A percentile compares a stretch with the other conserved stretches of the same genome.
Evolutionary conservation across 176 grass and related monocot genomes (phyloP).

Genomic region (Hyparrhenia diplandra): DNA sequence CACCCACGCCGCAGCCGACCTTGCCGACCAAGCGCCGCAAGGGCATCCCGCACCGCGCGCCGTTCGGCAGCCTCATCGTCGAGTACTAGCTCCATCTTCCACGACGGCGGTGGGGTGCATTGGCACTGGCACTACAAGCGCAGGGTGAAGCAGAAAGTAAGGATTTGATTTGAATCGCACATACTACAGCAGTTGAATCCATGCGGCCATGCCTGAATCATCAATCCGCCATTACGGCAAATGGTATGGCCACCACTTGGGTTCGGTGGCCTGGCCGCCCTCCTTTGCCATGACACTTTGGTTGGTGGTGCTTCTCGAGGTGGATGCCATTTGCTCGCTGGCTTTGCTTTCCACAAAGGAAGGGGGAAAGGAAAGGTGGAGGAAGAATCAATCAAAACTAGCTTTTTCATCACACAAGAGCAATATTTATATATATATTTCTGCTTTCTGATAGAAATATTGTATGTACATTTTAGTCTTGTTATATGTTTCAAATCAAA

Average conservation of each 20-base stretch:
- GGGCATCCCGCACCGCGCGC: conserved; percentile 78
- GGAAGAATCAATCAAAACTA: conserved; percentile 8
- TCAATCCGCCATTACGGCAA: conserved; percentile 6
- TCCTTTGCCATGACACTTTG: conserved; percentile 23
- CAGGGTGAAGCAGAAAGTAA: background rate
- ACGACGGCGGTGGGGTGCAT: background rate
- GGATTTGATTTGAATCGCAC: background rate
- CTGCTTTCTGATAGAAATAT: conserved; percentile 36
- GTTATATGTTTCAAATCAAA: background rate
- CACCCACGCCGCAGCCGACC: conserved; percentile 41
- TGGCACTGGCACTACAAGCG: background rate
- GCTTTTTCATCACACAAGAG: conserved; percentile 26
- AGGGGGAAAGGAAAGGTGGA: background rate
- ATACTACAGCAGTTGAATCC: background rate
- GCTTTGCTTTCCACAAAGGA: conserved; percentile 34
- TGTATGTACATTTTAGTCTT: conserved; percentile 46
- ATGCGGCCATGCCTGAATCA: background rate
- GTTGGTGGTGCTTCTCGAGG: conserved; percentile 51
- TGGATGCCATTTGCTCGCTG: conserved; percentile 49
- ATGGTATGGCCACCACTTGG: conserved; percentile 21
- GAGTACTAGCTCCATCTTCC: conserved; percentile 36
- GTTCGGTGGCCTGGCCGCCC: conserved; percentile 21
- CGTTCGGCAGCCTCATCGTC: conserved; percentile 74
- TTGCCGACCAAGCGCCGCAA: conserved; percentile 70
- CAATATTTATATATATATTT: background rate